Evolutionary conservation across 768 basidiomycete species (phyloP).

Genomic region (Auriculariales sp.): DNA sequence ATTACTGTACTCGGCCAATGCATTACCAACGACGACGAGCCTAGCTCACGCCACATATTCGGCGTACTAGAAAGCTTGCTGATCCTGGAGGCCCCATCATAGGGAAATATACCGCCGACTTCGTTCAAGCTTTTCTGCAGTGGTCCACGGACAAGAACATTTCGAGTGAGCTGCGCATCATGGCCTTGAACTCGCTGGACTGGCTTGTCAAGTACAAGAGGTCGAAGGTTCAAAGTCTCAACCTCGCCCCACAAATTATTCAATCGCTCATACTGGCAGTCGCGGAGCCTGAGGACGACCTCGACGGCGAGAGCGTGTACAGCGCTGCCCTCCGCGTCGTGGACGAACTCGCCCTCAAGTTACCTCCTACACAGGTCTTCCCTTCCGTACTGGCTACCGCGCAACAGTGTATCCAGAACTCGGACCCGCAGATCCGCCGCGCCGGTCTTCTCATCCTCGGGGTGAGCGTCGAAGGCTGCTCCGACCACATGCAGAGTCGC

Average conservation of each 20-base stretch:
- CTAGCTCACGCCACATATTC: conserved; percentile 74
- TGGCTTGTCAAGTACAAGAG: conserved; percentile 99
- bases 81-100: conserved; percentile 89
- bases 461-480: conserved; percentile 92
- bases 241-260: conserved; percentile 72
- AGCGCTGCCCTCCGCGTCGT: conserved; percentile 92
- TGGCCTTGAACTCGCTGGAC: conserved; percentile 83
- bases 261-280: conserved; percentile 88
- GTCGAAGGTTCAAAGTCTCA: conserved; percentile 77
- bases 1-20: conserved; percentile 77
- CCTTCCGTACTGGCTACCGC: conserved; percentile 79
- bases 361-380: conserved; percentile 94
- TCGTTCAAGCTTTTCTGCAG: conserved; percentile 76
- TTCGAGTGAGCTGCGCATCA: conserved; percentile 69
- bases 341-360: conserved; percentile 78
- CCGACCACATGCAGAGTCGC: conserved; percentile 91
- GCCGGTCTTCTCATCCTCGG: conserved; percentile 92
- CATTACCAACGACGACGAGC: conserved; percentile 65
- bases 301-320: too few species aligned
- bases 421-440: conserved; percentile 67
- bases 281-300: conserved; percentile 86
- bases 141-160: conserved; percentile 67
- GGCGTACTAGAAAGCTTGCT: conserved; percentile 93
- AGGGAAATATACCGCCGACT: conserved; percentile 71
- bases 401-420: conserved; percentile 68